Conservation (phyloP, 2,329 filamentous ascomycete species). For the Diaporthe sp. region DNA sequence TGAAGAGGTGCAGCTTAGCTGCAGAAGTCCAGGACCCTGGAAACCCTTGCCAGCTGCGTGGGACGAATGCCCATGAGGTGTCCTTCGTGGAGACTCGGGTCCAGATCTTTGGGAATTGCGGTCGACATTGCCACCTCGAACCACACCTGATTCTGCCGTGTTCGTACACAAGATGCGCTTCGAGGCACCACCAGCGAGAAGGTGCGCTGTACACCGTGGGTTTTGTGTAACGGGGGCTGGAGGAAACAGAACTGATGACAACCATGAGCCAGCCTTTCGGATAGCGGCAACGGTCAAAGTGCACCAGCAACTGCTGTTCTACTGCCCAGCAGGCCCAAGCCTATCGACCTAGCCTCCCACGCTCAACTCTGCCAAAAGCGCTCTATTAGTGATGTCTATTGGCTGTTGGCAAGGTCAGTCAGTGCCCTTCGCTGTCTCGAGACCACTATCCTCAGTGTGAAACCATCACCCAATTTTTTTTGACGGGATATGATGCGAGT, state of each 20-base stretch:
- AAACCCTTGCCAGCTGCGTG: constrained; percentile 29
- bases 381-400: background rate
- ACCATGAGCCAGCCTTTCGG: background rate
- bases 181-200: constrained; percentile 1
- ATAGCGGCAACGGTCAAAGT: background rate
- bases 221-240: background rate
- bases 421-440: background rate
- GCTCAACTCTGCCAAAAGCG: background rate
- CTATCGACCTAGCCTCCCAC: background rate
- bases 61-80: constrained; percentile 26
- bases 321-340: background rate
- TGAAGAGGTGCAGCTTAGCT: constrained; percentile 35
- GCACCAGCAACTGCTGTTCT: background rate
- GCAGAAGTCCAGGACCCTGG: constrained; percentile 31
- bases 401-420: background rate
- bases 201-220: background rate
- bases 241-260: background rate
- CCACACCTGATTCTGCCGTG: background rate
- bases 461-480: background rate
- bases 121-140: constrained; percentile 22
- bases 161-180: background rate
- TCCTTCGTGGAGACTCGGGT: background rate
- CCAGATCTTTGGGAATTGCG: constrained; percentile 20
- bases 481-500: background rate
- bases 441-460: background rate